These are phyloP conservation scores for Starmera pachycereana DNA, from an alignment of 805 yeast genomes.

Conservation along the genomic window DNA sequence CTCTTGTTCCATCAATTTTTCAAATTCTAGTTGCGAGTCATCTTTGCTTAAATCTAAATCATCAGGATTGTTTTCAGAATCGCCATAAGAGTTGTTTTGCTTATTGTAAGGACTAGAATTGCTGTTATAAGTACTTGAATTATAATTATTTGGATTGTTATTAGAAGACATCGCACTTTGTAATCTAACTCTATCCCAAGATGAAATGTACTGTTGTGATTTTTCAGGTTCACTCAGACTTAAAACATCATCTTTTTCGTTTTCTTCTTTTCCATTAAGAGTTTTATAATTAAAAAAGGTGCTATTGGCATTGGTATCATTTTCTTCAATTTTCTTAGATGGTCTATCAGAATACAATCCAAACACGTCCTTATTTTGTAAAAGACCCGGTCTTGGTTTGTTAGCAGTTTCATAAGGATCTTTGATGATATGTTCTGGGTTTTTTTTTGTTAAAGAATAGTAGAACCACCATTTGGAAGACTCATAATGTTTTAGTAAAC, in stretches of 20 bases:
- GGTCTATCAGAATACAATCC: conserved; percentile 23
- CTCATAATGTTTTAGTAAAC: conserved; percentile 21
- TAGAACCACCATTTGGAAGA: conserved; percentile 40
- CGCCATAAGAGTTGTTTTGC: too few relatives aligned
- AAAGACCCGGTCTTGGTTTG: too few relatives aligned
- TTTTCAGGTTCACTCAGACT: conserved; percentile 15
- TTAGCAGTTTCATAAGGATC: conserved; percentile 34
- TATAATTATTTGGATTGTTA: not conserved
- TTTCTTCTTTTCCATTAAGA: not conserved
- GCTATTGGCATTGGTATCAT: not conserved
- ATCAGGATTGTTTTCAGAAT: too few relatives aligned
- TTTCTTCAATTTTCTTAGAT: conserved; percentile 1
- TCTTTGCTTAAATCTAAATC: not conserved
- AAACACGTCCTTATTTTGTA: conserved; percentile 26
- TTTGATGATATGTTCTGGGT: conserved; percentile 40
- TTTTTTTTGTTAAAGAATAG: conserved; percentile 37
- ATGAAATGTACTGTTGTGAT: conserved; percentile 13
- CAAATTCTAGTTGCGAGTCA: conserved; percentile 10
- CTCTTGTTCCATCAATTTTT: conserved; percentile 16
- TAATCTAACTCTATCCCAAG: conserved; percentile 29
- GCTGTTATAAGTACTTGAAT: too few relatives aligned
- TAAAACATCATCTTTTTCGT: conserved; percentile 5
- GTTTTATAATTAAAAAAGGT: not conserved
- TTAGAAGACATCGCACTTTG: conserved; percentile 11
- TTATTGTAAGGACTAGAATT: too few relatives aligned